Conservation (phyloP, 345 rosid genomes). For the Kandelia obovata region DNA sequence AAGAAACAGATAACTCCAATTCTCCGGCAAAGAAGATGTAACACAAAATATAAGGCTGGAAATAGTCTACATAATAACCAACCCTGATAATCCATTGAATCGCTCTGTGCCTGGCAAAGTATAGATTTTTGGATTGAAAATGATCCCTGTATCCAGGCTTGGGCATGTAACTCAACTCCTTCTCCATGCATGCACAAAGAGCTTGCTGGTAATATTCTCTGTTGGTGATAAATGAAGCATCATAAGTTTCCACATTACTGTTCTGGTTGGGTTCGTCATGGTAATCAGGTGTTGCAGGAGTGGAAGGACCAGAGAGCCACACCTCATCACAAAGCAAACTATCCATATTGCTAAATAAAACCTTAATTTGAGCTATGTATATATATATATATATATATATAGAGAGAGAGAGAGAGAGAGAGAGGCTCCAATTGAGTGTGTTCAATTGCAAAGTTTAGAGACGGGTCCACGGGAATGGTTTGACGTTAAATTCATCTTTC, state of each 20-base stretch:
- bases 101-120: conserved; percentile 26
- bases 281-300: conserved; percentile 3
- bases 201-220: conserved; percentile 32
- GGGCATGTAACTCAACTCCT: conserved; percentile 40
- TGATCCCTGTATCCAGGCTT: conserved; percentile 23
- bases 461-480: neutral
- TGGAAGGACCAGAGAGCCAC: conserved; percentile 37
- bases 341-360: conserved; percentile 19
- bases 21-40: neutral
- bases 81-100: conserved; percentile 46
- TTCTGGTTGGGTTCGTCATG: neutral
- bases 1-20: conserved; percentile 13
- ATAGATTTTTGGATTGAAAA: conserved; percentile 28
- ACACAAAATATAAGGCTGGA: neutral
- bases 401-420: neutral
- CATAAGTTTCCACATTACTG: neutral
- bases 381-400: neutral
- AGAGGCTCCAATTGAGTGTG: neutral
- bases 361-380: neutral
- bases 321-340: conserved; percentile 48
- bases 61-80: neutral
- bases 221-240: neutral
- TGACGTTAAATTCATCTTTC: conserved; percentile 19
- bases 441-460: neutral
- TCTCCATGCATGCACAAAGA: conserved; percentile 19